Evolutionary conservation across 345 rosid species (phyloP), one percentile per base, ranked within the genome.

Genomic region (Euphorbia tirucalli): DNA sequence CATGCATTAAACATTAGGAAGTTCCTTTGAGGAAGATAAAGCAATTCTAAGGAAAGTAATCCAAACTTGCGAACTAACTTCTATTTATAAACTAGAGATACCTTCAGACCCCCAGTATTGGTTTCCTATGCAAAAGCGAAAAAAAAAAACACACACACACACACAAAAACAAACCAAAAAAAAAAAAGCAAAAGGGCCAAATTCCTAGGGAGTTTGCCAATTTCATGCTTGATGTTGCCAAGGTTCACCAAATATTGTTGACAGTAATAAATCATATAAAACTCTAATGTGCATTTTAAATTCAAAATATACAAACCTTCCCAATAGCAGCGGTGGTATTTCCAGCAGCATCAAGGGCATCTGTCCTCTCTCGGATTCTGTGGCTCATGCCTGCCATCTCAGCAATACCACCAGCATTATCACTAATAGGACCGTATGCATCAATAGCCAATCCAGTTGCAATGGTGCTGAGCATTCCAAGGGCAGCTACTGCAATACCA

Each of bases 381-480:
- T 85, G 92, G 83, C 90, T 90, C 96, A 90, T 90, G 66, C 96
- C 90, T 10, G 96, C 92, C 96, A 90, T 90, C 87, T 90, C 96
- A 68, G 92, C 95, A 77, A 90, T 90, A 59, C 95, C 92, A 69
- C 95, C 95, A 65, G 92, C 90, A 55, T 87, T 90, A 80, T 90
- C 96, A 81, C 96, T 90, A 71, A 90, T 90, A 41, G 96, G 96
- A 74, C 96, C 96, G 61, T 90, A 90, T 1, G 96, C 92, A 79
- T 88, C 96, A 72, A 90, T 90, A n/a, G 90, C 90, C 73, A 90
- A 74, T 39, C 92, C 95, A 71, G 90, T 90, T 43, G 95, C 95
- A 65, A 90, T 90, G 77, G 95, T 90, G 78, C 95, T 90, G 46
- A 89, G 82, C 95, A 89, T 89, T 78, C 95, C 95, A 65, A 87